These are phyloP conservation scores for Candida sakaeoensis DNA, from an alignment of 805 yeast species.

Conservation along the genomic window DNA sequence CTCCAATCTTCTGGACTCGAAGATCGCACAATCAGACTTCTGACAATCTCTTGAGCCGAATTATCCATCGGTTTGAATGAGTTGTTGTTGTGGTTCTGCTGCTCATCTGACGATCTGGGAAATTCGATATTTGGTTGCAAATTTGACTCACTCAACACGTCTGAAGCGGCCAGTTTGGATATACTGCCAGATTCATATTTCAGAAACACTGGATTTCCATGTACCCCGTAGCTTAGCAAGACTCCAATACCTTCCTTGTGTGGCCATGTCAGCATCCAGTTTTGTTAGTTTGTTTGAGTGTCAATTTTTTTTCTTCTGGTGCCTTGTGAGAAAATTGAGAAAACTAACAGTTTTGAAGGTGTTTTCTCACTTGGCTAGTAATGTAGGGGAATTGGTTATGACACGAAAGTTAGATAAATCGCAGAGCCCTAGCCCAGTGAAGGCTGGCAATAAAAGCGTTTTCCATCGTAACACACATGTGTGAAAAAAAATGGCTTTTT, in stretches of 20 bases:
- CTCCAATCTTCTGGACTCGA: not conserved
- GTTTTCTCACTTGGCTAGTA: no score
- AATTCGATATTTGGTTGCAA: slow-evolving; percentile 17
- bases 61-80: not conserved
- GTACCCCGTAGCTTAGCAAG: slow-evolving; percentile 42
- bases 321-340: no score
- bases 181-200: slow-evolving; percentile 1
- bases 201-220: slow-evolving; percentile 26
- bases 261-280: slow-evolving; percentile 28
- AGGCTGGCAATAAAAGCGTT: no score
- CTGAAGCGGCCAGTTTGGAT: not conserved
- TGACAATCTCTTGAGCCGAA: slow-evolving; percentile 10
- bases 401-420: not conserved
- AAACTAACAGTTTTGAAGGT: no score
- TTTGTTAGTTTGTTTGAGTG: not conserved
- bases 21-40: slow-evolving; percentile 5
- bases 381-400: no score
- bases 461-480: no score
- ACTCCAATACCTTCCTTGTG: slow-evolving; percentile 33
- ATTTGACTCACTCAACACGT: not conserved
- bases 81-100: no score
- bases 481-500: no score
- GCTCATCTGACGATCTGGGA: slow-evolving; percentile 21
- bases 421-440: no score
- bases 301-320: not conserved